phyloP scores from a whole-genome alignment of 371 early-diverging fungal genomes.

The Amoeboaphelidium protococcarum region DNA sequence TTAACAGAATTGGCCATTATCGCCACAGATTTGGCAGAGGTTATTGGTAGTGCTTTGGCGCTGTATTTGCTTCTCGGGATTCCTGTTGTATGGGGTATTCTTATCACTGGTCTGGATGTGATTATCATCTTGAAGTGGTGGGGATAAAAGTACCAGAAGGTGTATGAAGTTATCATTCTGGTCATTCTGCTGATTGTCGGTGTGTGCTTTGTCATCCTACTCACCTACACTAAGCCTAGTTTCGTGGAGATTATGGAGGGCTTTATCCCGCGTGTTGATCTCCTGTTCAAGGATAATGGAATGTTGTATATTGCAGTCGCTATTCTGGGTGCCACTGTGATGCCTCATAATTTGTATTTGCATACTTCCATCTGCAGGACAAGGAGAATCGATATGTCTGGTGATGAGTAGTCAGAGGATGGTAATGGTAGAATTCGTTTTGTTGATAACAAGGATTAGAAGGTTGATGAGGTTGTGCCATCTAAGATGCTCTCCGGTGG shows the following conservation, averaged over 20 bases:
- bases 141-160: constrained; percentile 19
- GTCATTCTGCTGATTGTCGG: constrained; percentile 31
- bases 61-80: constrained; percentile 38
- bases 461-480: too few relatives aligned
- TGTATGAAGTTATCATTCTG: constrained; percentile 38
- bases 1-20: constrained; percentile 46
- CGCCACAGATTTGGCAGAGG: constrained; percentile 45
- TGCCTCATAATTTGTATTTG: constrained; percentile 55
- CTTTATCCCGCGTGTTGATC: constrained; percentile 28
- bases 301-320: constrained; percentile 42
- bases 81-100: constrained; percentile 42
- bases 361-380: constrained; percentile 38
- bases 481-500: too few relatives aligned
- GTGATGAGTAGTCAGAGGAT: too few relatives aligned
- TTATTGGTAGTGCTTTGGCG: constrained; percentile 57
- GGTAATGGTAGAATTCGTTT: too few relatives aligned
- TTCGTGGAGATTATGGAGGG: constrained; percentile 33
- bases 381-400: not conserved
- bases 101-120: constrained; percentile 45
- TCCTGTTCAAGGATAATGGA: constrained; percentile 27
- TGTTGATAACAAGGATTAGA: too few relatives aligned
- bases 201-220: constrained; percentile 29
- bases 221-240: constrained; percentile 27
- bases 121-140: constrained; percentile 37
- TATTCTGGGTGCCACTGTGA: constrained; percentile 49